Evolutionary conservation across 345 rosid genomes (phyloP).

Genomic region (Dipteronia sinensis): DNA sequence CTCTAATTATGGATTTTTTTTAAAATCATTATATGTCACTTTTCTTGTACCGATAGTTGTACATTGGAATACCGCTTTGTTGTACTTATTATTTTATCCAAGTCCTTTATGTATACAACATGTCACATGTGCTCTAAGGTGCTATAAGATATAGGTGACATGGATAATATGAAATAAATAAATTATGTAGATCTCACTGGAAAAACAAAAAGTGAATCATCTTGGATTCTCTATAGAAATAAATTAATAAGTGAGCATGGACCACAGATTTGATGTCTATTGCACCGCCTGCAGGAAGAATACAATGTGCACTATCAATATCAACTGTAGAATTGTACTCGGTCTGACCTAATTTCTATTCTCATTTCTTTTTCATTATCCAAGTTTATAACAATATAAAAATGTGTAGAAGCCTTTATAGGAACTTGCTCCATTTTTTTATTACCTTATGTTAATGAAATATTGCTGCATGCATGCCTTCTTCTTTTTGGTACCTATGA

Average conservation of each 20-base stretch:
- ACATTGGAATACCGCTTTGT: too few species aligned
- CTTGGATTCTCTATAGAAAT: constrained; percentile 23
- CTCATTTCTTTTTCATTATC: not conserved
- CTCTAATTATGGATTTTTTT: too few species aligned
- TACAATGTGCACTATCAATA: constrained; percentile 3
- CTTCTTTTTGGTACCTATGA: not conserved
- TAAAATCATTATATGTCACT: too few species aligned
- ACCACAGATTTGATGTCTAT: constrained; percentile 22
- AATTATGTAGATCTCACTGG: not conserved
- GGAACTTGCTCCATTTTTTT: not conserved
- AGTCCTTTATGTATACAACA: not conserved
- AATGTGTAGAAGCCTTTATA: not conserved
- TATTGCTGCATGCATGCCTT: not conserved
- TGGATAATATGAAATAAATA: not conserved
- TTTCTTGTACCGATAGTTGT: too few species aligned
- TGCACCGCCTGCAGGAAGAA: not conserved
- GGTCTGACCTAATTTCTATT: not conserved
- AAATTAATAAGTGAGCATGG: constrained; percentile 7
- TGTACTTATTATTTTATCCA: not conserved
- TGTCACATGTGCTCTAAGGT: not conserved
- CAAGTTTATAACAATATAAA: not conserved
- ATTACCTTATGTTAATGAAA: not conserved
- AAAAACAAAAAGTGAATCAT: constrained; percentile 13
- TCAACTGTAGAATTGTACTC: not conserved
- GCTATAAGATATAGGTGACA: not conserved